Base-by-base conservation (phyloP, 257 asterid genomes). In the Penstemon davidsonii region DNA sequence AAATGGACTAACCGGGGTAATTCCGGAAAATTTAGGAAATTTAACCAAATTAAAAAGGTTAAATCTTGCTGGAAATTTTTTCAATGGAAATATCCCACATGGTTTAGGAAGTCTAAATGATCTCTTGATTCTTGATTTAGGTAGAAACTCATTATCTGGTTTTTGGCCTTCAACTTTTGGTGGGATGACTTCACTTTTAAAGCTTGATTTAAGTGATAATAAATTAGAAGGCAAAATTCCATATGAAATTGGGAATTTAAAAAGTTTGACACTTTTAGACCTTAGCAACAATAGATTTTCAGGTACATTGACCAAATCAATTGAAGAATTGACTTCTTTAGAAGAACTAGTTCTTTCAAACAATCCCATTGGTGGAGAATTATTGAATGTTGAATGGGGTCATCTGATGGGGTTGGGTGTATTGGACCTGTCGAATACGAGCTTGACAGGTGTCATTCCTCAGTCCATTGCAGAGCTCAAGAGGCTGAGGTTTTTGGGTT, bases 391-490 rank as follows among this genome's bases (percentile, higher is more conserved):
- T 19, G 81, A 73, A 25, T 94, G 96, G 96, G 54, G 63, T 12
- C 73, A 73, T 46, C 67, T 87, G 81, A 75, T n/a, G 64, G 43
- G 69, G 2, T 59, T 94, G 4, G 55, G 71, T 5, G 80, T 80
- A 41, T 51, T 94, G 81, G 99, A 88, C 79, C 81, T 94, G 66
- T 83, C 96, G 70, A 91, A 91, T 70, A 82, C 60, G 79, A 81
- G 82, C 74, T 63, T 94, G 85, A 79, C 86, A 69, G 91, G 97
- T 68, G 88, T 79, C 57, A 86, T 94, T 8, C 97, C 99, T 0
- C 86, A 76, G 53, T 81, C 96, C 41, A 81, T 91, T 6, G 25
- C 84, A 4, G 81, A 70, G 43, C 58, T 94, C 8, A 83, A 82
- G 38, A 73, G 77, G 69, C 71, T 94, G 36, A 87, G 99, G 50